These are phyloP conservation scores for Breviolum minutum DNA, from an alignment of 73 alveolate genomes.

Conservation along the genomic window DNA sequence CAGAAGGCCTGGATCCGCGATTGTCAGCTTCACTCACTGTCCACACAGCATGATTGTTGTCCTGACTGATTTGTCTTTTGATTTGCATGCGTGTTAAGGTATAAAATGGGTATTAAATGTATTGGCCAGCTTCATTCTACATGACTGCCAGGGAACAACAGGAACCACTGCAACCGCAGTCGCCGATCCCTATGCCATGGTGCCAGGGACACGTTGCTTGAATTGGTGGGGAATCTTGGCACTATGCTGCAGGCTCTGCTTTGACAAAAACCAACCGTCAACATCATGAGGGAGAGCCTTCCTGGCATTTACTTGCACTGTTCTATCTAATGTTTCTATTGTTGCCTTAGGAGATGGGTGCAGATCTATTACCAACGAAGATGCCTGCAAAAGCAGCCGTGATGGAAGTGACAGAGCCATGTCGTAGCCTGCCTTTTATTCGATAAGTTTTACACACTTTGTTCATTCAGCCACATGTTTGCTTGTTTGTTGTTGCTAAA, in stretches of 20 bases:
- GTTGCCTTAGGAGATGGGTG: constrained; percentile 59
- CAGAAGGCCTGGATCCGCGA: neutral
- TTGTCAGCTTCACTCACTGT: no score
- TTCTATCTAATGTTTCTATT: neutral
- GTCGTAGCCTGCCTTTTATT: neutral
- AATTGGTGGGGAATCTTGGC: constrained; percentile 91
- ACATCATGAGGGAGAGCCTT: neutral
- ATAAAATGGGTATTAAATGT: no score
- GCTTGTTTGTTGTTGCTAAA: no score
- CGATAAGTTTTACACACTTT: neutral
- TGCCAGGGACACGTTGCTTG: constrained; percentile 49
- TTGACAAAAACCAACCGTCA: no score
- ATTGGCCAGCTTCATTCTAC: neutral
- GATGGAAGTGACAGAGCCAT: constrained; percentile 44
- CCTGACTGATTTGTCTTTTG: no score
- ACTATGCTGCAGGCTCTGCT: no score
- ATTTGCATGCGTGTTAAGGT: no score
- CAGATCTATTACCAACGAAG: constrained; percentile 17
- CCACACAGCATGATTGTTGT: neutral
- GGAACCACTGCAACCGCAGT: neutral
- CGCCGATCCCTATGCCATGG: neutral
- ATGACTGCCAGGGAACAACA: neutral
- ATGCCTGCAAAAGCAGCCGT: constrained; percentile 36
- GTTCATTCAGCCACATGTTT: neutral
- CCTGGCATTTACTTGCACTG: neutral